phyloP scores from a whole-genome alignment of 306 rosid species.

The Trifolium subterraneum region DNA sequence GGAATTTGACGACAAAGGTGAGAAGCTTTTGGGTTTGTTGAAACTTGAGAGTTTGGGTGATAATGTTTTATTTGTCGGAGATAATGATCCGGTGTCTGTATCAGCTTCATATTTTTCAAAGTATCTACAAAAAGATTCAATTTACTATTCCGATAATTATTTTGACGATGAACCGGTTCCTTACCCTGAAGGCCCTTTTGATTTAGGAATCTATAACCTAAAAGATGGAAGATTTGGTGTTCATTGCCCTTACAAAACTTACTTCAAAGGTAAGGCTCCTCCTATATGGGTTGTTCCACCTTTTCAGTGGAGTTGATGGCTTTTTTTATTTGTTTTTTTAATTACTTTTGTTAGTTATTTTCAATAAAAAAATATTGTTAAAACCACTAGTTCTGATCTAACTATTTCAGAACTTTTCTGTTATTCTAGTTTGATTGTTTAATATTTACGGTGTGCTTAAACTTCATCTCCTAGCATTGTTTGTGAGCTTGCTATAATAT shows the following conservation, averaged over 20 bases:
- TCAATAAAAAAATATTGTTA: too few species aligned
- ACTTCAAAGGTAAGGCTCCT: background rate
- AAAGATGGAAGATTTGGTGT: background rate
- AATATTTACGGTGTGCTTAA: too few species aligned
- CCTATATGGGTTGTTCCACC: background rate
- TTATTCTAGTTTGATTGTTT: too few species aligned
- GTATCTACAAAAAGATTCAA: background rate
- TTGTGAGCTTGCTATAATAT: too few species aligned
- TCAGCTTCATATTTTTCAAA: background rate
- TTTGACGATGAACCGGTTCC: background rate
- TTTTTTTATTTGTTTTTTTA: background rate
- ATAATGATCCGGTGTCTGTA: background rate
- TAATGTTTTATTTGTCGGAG: background rate
- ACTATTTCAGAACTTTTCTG: too few species aligned
- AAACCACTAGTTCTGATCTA: too few species aligned
- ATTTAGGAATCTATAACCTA: background rate
- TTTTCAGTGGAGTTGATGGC: background rate
- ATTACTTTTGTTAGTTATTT: too few species aligned
- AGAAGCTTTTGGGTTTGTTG: background rate
- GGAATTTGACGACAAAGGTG: background rate
- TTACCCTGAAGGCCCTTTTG: background rate
- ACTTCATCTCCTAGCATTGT: too few species aligned
- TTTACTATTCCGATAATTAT: background rate
- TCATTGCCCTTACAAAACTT: background rate
- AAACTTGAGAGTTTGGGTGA: constrained; percentile 10